Percentiles rank a stretch among this genome's conserved stretches.
Conservation (phyloP, 495 filamentous ascomycete species). For the Xylaria telfairii region DNA sequence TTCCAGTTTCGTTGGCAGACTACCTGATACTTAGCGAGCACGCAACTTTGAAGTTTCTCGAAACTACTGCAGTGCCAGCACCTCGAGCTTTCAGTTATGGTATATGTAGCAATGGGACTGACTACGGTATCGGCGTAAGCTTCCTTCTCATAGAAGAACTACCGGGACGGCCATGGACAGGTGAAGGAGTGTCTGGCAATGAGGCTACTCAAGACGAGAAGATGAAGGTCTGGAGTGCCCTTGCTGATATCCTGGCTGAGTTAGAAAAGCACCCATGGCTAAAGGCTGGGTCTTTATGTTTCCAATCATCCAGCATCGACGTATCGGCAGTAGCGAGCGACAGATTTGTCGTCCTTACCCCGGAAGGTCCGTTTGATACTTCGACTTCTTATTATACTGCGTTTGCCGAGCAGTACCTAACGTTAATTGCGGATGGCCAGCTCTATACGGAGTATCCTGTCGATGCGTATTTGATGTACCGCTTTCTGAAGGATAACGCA, state of each 20-base stretch:
- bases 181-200: constrained; percentile 24
- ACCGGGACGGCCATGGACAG: constrained; percentile 37
- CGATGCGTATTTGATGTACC: constrained; percentile 49
- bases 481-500: constrained; percentile 45
- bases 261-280: constrained; percentile 35
- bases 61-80: constrained; percentile 41
- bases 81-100: constrained; percentile 27
- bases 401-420: constrained; percentile 33
- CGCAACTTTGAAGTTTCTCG: constrained; percentile 41
- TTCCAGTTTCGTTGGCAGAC: constrained; percentile 24
- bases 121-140: constrained; percentile 35
- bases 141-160: constrained; percentile 45
- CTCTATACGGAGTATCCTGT: constrained; percentile 35
- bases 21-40: constrained; percentile 41
- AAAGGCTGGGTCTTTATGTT: constrained; percentile 37
- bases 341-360: constrained; percentile 30
- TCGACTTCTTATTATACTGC: constrained; percentile 24
- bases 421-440: too few species aligned
- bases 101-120: constrained; percentile 25
- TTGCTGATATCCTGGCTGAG: constrained; percentile 45
- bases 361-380: constrained; percentile 26
- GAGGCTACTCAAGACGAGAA: constrained; percentile 30
- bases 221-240: constrained; percentile 37
- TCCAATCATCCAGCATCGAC: constrained; percentile 22
- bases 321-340: constrained; percentile 27